Evolutionary conservation across 2,329 filamentous ascomycete species (phyloP), one percentile per base, ranked within the genome.

Genomic region (Clonostachys byssicola): DNA sequence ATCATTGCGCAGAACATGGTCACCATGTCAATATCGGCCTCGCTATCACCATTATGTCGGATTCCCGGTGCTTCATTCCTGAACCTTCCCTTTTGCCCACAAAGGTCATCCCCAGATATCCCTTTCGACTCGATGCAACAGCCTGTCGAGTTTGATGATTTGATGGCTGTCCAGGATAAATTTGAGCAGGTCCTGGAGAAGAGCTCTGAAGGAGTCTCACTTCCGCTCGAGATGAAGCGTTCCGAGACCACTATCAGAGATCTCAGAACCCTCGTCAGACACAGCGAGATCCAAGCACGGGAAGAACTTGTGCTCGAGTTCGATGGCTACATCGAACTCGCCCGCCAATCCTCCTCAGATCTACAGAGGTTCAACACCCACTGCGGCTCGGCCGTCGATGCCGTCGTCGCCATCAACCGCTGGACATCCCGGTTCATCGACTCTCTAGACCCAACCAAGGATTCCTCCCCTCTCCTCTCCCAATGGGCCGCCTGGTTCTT

Each of bases 171-270:
- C 2, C 89, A 95, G 63, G 73, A 79, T n/a, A 77, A 83, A 30
- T 90, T 95, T 47, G 88, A 91, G 63, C 80, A 86, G 48, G 82
- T 94, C 1, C 67, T 94, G 5, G 80, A 88, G 54, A 80, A 82
- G 49, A 82, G 81, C 14, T 78, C 81, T 2, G 76, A 83, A 18
- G 81, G 83, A 2, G 80, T 84, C 2, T 81, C 81, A 2, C 67
- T 94, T 4, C 88, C 88, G 0, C 73, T 88, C 54, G 86, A 89
- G 55, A 91, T 94, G 83, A 92, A 90, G 68, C 78, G 82, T 10
- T 84, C 85, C 4, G 88, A 92, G 63, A 74, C 81, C 3, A 83
- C 85, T 2, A 83, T 94, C 35, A 80, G 88, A 39, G 88, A 92
- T 56, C 68, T 94, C 20, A 81, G 86, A 34, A 85, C 81, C 23